Conservation (phyloP, 1,284 basidiomycete species). For the Microbotryum intermedium region DNA sequence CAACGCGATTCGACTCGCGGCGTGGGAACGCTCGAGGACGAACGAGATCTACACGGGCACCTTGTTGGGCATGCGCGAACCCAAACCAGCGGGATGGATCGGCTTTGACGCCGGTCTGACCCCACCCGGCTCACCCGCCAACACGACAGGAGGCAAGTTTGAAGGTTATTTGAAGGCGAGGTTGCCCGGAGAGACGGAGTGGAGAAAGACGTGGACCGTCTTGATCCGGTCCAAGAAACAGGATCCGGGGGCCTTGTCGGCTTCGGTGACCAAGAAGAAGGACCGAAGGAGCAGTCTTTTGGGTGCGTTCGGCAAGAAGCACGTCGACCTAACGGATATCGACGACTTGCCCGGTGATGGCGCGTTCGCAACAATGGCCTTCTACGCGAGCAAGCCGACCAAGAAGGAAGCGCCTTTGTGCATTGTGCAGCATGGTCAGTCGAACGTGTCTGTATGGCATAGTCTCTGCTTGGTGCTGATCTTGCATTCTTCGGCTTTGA, state of each 20-base stretch:
- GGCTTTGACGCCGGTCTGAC: slow-evolving; percentile 20
- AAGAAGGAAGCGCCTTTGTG: slow-evolving; percentile 21
- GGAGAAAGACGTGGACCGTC: slow-evolving; percentile 87
- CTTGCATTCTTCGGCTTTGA: neutral
- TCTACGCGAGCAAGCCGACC: slow-evolving; percentile 43
- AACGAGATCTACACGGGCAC: slow-evolving; percentile 98
- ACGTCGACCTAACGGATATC: slow-evolving; percentile 4
- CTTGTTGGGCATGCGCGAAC: slow-evolving; percentile 57
- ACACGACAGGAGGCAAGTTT: slow-evolving; percentile 51
- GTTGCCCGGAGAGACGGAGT: slow-evolving; percentile 88
- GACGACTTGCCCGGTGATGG: slow-evolving; percentile 23
- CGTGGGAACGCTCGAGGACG: slow-evolving; percentile 91
- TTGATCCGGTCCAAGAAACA: slow-evolving; percentile 41
- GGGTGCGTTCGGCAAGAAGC: slow-evolving; percentile 20
- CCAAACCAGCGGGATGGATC: slow-evolving; percentile 17
- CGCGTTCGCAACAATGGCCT: slow-evolving; percentile 45
- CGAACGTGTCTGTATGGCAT: neutral
- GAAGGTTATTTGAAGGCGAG: slow-evolving; percentile 91
- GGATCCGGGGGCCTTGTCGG: neutral
- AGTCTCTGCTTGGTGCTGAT: neutral
- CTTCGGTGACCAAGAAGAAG: slow-evolving; percentile 21
- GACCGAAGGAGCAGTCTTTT: slow-evolving; percentile 23
- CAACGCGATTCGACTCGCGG: slow-evolving; percentile 75
- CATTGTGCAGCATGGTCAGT: slow-evolving; percentile 21
- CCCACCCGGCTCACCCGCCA: neutral